Evolutionary conservation across 495 filamentous ascomycete genomes (phyloP).

Genomic region (Talaromyces wortmannii): DNA sequence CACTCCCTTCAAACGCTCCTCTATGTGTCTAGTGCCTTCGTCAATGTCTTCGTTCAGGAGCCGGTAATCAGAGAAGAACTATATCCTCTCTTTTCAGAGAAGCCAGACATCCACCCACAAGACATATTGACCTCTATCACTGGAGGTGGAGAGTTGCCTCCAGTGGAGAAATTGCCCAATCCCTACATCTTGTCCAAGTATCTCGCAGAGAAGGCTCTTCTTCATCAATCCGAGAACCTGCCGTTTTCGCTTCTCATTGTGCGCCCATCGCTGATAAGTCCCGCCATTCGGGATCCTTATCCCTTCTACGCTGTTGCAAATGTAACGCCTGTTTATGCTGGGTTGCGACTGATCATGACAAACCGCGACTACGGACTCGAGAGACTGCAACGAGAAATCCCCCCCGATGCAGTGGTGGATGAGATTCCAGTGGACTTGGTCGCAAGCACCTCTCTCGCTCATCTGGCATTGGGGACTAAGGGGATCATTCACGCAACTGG

Average conservation of each 20-base stretch:
- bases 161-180: constrained; percentile 20
- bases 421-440: constrained; percentile 29
- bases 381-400: not conserved
- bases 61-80: too few species aligned
- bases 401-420: constrained; percentile 24
- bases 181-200: constrained; percentile 33
- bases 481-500: constrained; percentile 20
- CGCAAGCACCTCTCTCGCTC: constrained; percentile 17
- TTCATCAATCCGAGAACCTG: constrained; percentile 14
- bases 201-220: constrained; percentile 29
- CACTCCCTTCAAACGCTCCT: too few species aligned
- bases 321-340: constrained; percentile 27
- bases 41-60: too few species aligned
- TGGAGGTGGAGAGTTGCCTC: constrained; percentile 9
- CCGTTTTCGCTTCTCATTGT: constrained; percentile 25
- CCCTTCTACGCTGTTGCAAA: constrained; percentile 28
- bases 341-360: constrained; percentile 20
- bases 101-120: constrained; percentile 23
- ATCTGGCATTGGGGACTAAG: constrained; percentile 13
- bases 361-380: constrained; percentile 21
- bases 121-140: constrained; percentile 25
- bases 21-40: too few species aligned
- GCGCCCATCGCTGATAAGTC: constrained; percentile 33
- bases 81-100: too few species aligned
- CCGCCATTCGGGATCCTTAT: constrained; percentile 28